A percentile compares a stretch with the other conserved stretches of the same genome.
phyloP scores from a whole-genome alignment of 2,329 filamentous ascomycete species.

The Claviceps sp. region DNA sequence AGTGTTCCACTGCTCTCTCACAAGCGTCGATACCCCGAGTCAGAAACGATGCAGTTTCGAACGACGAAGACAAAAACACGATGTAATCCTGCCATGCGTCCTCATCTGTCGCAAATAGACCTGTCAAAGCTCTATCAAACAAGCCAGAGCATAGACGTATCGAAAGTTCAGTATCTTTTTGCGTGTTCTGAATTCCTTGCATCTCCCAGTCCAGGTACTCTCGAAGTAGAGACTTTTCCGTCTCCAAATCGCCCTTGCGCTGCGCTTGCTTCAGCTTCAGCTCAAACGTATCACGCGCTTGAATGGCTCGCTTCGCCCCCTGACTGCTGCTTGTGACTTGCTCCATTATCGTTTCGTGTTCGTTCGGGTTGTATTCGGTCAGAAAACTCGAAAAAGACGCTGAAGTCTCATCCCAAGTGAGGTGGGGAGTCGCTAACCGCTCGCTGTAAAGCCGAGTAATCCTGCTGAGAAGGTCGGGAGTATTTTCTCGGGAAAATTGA shows the following conservation, averaged over 20 bases:
- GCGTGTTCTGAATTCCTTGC: slow-evolving; percentile 39
- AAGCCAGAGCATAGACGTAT: slow-evolving; percentile 48
- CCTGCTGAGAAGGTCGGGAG: slow-evolving; percentile 44
- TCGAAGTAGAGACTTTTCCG: slow-evolving; percentile 36
- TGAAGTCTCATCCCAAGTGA: slow-evolving; percentile 61
- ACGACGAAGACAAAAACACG: slow-evolving; percentile 51
- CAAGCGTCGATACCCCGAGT: slow-evolving; percentile 51
- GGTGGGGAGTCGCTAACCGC: slow-evolving; percentile 59
- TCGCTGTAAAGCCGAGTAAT: slow-evolving; percentile 58
- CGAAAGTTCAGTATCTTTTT: slow-evolving; percentile 29
- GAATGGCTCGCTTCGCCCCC: slow-evolving; percentile 48
- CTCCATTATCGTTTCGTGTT: slow-evolving; percentile 65
- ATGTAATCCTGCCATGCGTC: slow-evolving; percentile 73
- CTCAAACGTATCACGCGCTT: slow-evolving; percentile 54
- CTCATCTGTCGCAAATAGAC: slow-evolving; percentile 59
- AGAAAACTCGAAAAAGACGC: slow-evolving; percentile 64
- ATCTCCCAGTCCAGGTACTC: slow-evolving; percentile 84
- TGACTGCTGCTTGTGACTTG: slow-evolving; percentile 49
- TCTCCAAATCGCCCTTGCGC: slow-evolving; percentile 40
- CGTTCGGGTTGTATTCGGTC: slow-evolving; percentile 53
- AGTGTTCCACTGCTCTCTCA: slow-evolving; percentile 74
- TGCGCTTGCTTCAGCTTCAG: slow-evolving; percentile 47
- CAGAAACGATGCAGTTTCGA: slow-evolving; percentile 23
- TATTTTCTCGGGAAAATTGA: slow-evolving; percentile 44
- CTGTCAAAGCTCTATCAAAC: slow-evolving; percentile 62